Base-by-base conservation (phyloP, 306 rosid species). In the Lathyrus aphaca region DNA sequence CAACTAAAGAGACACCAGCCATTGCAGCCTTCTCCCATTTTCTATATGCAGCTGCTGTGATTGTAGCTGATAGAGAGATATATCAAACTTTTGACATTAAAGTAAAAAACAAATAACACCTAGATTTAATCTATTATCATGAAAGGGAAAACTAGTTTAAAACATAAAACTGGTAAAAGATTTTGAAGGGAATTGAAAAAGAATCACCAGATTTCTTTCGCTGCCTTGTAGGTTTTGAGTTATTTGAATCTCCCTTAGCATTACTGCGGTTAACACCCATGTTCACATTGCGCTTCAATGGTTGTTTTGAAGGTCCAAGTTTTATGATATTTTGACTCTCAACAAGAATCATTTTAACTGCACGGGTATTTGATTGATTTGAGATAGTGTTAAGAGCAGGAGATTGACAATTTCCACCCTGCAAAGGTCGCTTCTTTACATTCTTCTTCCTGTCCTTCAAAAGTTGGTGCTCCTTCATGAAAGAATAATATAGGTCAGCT, bases 1-100 rank as follows among this genome's bases (percentile, higher is more conserved):
- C 99, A 80, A 94, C 99, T 79, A 94, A 82, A 80, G 97, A 94
- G 62, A 94, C 99, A 56, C 99, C 99, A 57, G 97, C 99, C 63
- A 94, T 91, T 65, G 99, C 99, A 65, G 97, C 99, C 76, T 91
- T 91, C 82, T 94, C 99, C 99, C 99, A 94, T 80, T 91, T 90
- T 82, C 72, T 91, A 86, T 88, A 88, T 6, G 99, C 95, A 63
- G 96, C 92, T 32, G 95, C 67, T 19, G 97, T 84, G 73, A 37
- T 66, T 54, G 78, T 61, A 48, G 88, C 97, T 82, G 81, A 79
- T 68, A 69, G 61, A 74, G 68, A 75, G 3, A 5, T 14, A 55
- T 27, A 14, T 11, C 46, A 68, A 39, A 11, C 43, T 58, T 48
- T 37, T 78, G 51, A 43, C 14, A 29, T 35, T 45, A n/a, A 37